Conservation (phyloP, 2,329 filamentous ascomycete species). For the Cladorrhinum sp. region DNA sequence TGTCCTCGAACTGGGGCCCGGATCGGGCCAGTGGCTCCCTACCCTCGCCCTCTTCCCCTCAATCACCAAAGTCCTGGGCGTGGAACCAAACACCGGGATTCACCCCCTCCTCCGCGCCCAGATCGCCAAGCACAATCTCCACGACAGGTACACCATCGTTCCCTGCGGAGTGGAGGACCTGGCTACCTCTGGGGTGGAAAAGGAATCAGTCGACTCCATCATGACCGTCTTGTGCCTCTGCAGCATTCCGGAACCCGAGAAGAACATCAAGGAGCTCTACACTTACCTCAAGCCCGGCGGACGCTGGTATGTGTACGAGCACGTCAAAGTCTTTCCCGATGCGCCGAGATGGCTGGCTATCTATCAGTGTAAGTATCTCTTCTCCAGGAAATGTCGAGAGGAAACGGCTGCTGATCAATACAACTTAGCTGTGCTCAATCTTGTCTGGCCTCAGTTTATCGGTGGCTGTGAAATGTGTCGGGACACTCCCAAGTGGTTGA, state of each 20-base stretch:
- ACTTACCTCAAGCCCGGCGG: constrained; percentile 59
- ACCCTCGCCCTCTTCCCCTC: constrained; percentile 38
- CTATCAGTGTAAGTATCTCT: constrained; percentile 49
- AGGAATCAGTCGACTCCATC: constrained; percentile 55
- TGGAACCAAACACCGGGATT: constrained; percentile 60
- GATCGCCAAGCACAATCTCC: constrained; percentile 51
- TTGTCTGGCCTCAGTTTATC: constrained; percentile 51
- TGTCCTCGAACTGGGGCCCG: constrained; percentile 62
- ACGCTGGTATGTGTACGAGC: constrained; percentile 62
- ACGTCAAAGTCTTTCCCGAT: constrained; percentile 43
- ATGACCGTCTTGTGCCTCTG: constrained; percentile 62
- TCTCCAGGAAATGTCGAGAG: neutral
- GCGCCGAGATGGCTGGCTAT: constrained; percentile 30
- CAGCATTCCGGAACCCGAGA: constrained; percentile 58
- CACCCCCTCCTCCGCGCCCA: constrained; percentile 46
- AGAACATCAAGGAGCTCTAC: constrained; percentile 55
- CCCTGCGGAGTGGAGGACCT: constrained; percentile 62
- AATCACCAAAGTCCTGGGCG: constrained; percentile 54
- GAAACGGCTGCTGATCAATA: neutral
- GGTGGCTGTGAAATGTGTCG: constrained; percentile 52
- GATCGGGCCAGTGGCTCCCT: constrained; percentile 58
- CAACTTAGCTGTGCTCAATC: constrained; percentile 44
- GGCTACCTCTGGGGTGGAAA: constrained; percentile 39
- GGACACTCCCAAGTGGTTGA: constrained; percentile 46
- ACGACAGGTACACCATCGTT: constrained; percentile 58